Evolutionary conservation across 192 early-diverging fungal genomes (phyloP), one percentile per base, ranked within the genome.

Genomic region (Rhizophagus sp.): DNA sequence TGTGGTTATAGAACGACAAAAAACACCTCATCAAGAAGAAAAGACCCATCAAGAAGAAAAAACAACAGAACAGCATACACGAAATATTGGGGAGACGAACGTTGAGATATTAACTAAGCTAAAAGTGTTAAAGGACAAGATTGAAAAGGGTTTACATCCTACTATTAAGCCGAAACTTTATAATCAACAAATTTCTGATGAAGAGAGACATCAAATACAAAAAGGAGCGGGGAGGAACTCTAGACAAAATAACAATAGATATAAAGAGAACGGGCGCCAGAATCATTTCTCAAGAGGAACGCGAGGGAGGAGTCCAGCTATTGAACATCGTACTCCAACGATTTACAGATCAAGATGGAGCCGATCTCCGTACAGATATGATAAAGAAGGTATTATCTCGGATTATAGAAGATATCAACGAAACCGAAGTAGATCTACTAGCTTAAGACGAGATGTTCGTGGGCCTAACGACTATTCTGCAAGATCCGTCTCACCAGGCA

Each of bases 391-490:
- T n/a, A n/a, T n/a, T 12, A 70, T 25, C 5, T 22, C 52, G 8
- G 36, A 39, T 44, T 19, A 39, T n/a, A 39, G 39, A n/a, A n/a
- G 33, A 70, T 70, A 41, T 70, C 68, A 15, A 68, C 25, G 68
- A 11, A 70, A 41, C 1, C 33, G 34, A 44, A 75, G 73, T 75
- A 52, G 73, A 57, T 75, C 73, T 27, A 7, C 19, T 25, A 75
- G 73, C 19, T 57, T 44, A 57, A 75, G 27, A 62, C 50, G 57
- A 52, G 15, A 33, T 62, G 22, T 41, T 41, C 73, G 50, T 1
- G 72, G 49, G 27, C 49, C 15, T 73, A 34, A 39, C 44, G 27
- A 67, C 7, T 67, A 67, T 57, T 57, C 19, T 22, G 24, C 65
- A 4, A 24, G 73, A 12, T 75, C 73, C 9, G 27, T 50, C n/a